Evolutionary conservation across 2,329 filamentous ascomycete species (phyloP), one percentile per base, ranked within the genome.

Genomic region (Aspergillus costaricaensis): DNA sequence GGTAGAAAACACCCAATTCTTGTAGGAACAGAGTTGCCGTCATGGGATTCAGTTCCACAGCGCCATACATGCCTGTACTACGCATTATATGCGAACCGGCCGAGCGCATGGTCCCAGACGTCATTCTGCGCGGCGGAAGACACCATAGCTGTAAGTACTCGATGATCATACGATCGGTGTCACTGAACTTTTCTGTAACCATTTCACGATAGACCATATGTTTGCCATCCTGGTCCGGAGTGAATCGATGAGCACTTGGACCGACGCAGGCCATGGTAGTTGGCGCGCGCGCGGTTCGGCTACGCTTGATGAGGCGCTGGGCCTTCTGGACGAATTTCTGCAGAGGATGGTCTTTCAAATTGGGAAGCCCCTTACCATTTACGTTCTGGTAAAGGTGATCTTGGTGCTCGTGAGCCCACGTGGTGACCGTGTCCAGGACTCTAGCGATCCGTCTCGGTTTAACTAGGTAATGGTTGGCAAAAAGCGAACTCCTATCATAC

Each of bases 1-100:
- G 86, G 8, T 81, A 70, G n/a, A 87, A 72, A 0, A 85, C 83
- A 2, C 86, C 86, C 21, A 88, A 74, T 65, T 89, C 86, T 67
- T 88, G 85, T 27, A 89, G 69, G 55, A 88, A 82, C 15, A 85
- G 65, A 52, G 76, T 75, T 38, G 81, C 79, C 36, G 81, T 77
- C 7, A 67, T 63, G 14, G 72, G 60, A 44, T 70, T 72, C 17
- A 81, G 66, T 14, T 70, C 71, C 38, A 80, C 68, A 25, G 72
- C 73, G 27, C 76, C 75, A 70, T 89, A 89, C 72, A 85, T 79
- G 3, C 82, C 84, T 0, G 81, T 83, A 2, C 83, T 81, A 49
- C 82, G 80, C 59, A 88, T 74, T 15, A 89, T 79, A 57, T 85
- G 74, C 15, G 85, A 81, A 21, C 81, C 83, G 21, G 85, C 74